A percentile compares a stretch with the other conserved stretches of the same genome.
Evolutionary conservation across 1,284 basidiomycete genomes (phyloP).

Genomic region (Boletellus deceptivus): DNA sequence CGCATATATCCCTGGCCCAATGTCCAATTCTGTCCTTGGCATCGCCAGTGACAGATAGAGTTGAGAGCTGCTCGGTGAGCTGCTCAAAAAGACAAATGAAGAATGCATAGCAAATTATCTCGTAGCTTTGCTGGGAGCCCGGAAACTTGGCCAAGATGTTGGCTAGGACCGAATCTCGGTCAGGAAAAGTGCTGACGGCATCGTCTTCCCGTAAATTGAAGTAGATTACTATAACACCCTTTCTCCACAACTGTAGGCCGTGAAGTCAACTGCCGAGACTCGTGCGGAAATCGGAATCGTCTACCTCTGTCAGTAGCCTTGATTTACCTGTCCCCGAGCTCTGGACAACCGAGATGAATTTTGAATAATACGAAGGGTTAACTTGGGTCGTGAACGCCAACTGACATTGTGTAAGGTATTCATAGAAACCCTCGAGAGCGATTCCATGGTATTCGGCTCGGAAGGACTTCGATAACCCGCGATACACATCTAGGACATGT

Average conservation of each 20-base stretch:
- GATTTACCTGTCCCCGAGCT: conserved; percentile 27
- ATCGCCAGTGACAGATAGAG: too few species aligned
- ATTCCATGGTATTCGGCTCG: conserved; percentile 3
- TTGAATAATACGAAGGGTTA: conserved; percentile 9
- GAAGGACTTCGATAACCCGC: conserved; percentile 1
- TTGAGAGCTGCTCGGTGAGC: too few species aligned
- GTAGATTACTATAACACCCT: conserved; percentile 16
- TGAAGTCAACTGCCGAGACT: background rate
- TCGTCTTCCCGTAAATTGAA: conserved; percentile 13
- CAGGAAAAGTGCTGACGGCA: conserved; percentile 7
- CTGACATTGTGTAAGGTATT: conserved; percentile 17
- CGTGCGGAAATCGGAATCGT: background rate
- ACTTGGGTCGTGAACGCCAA: conserved; percentile 1
- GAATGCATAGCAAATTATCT: too few species aligned
- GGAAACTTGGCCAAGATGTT: too few species aligned
- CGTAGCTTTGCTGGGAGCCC: too few species aligned
- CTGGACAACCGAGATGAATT: conserved; percentile 21
- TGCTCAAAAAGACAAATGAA: too few species aligned
- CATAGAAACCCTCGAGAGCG: conserved; percentile 14
- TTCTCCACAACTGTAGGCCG: conserved; percentile 8
- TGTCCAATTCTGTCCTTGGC: too few species aligned
- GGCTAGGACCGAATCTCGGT: conserved; percentile 8
- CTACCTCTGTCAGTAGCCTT: conserved; percentile 19
- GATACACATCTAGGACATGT: background rate
- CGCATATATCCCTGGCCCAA: too few species aligned